Percentiles rank a stretch among this genome's conserved stretches.
phyloP scores from a whole-genome alignment of 306 rosid genomes.

The Vigna nakashimae region DNA sequence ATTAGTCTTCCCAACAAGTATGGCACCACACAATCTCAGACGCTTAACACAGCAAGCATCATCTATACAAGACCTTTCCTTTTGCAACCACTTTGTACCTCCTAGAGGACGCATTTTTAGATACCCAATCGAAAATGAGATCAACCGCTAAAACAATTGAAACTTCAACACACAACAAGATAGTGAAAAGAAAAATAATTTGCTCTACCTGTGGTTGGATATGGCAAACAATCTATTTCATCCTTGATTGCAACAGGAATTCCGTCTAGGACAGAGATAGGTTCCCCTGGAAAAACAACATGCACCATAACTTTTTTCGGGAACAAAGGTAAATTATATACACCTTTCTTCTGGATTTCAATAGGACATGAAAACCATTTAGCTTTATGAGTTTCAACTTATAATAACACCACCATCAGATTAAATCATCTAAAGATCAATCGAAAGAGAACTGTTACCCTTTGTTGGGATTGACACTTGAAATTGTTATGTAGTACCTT shows the following conservation, averaged over 20 bases:
- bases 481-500: constrained; percentile 56
- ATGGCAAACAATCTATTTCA: constrained; percentile 92
- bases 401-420: constrained; percentile 15
- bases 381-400: neutral
- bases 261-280: constrained; percentile 83
- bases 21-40: constrained; percentile 78
- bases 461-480: constrained; percentile 21
- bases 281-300: constrained; percentile 56
- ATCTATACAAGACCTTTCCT: constrained; percentile 65
- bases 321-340: neutral
- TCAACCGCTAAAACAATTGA: constrained; percentile 4
- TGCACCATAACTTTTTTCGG: neutral
- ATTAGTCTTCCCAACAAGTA: constrained; percentile 91
- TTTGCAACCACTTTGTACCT: constrained; percentile 93
- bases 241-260: constrained; percentile 88
- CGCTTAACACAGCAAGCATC: constrained; percentile 85
- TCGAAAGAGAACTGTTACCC: neutral
- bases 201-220: constrained; percentile 86
- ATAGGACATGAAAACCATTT: constrained; percentile 13
- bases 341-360: neutral
- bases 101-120: constrained; percentile 53
- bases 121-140: constrained; percentile 6
- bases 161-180: neutral
- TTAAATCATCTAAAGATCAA: neutral
- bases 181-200: constrained; percentile 17